These are phyloP conservation scores for Camellia lanceoleosa DNA, from an alignment of 148 eudicot genomes.

Conservation along the genomic window DNA sequence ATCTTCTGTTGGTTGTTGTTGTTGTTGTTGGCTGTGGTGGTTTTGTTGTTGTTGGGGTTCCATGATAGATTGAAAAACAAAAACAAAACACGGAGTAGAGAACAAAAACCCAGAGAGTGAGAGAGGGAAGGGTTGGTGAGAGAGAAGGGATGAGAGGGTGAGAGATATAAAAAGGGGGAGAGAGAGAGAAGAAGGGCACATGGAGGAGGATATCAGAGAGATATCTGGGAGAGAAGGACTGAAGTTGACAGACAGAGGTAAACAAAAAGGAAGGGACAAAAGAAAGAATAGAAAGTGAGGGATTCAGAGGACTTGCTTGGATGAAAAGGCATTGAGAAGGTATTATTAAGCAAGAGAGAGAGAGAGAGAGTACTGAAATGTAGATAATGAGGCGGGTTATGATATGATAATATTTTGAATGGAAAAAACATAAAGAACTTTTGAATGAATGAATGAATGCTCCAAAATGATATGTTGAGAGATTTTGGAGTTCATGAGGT, in stretches of 20 bases:
- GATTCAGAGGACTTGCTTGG: slow-evolving; percentile 54
- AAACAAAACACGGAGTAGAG: slow-evolving; percentile 11
- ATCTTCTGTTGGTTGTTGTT: slow-evolving; percentile 16
- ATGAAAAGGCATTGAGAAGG: slow-evolving; percentile 50
- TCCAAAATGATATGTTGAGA: slow-evolving; percentile 9
- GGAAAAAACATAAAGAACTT: neutral
- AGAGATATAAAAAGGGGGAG: slow-evolving; percentile 16
- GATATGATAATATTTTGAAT: neutral
- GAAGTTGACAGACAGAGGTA: slow-evolving; percentile 62
- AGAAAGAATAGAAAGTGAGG: slow-evolving; percentile 58
- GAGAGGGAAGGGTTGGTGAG: slow-evolving; percentile 15
- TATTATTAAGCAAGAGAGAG: slow-evolving; percentile 23
- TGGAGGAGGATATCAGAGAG: slow-evolving; percentile 46
- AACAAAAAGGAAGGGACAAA: slow-evolving; percentile 84
- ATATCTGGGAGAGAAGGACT: slow-evolving; percentile 91
- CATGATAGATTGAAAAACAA: slow-evolving; percentile 26
- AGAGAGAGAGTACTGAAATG: slow-evolving; percentile 13
- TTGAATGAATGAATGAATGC: slow-evolving; percentile 36
- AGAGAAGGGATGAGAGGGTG: neutral
- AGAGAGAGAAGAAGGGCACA: slow-evolving; percentile 22
- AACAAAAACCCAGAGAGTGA: slow-evolving; percentile 3
- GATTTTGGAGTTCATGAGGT: slow-evolving; percentile 6
- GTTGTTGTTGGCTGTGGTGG: slow-evolving; percentile 16
- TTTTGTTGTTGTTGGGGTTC: slow-evolving; percentile 40
- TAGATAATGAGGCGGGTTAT: neutral